A percentile compares a stretch with the other conserved stretches of the same genome.
Evolutionary conservation across 768 basidiomycete genomes (phyloP).

Genomic region (Auriscalpium vulgare): DNA sequence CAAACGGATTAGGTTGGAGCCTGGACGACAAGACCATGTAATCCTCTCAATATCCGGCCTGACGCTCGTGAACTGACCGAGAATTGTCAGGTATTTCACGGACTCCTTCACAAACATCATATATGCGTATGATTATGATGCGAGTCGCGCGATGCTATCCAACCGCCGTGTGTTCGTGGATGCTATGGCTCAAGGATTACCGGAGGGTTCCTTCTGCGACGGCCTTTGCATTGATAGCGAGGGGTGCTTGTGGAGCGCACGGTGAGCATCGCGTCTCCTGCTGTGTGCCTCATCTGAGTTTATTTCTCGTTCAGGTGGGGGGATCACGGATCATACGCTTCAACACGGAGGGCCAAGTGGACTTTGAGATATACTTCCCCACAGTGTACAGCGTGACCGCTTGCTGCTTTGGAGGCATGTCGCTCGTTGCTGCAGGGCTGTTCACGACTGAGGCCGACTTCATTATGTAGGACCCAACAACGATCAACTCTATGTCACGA

Average conservation of each 20-base stretch:
- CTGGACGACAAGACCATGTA: slow-evolving; percentile 54
- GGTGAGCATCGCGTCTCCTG: slow-evolving; percentile 23
- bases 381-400: slow-evolving; percentile 58
- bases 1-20: slow-evolving; percentile 61
- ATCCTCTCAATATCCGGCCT: background rate
- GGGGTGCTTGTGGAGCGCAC: slow-evolving; percentile 60
- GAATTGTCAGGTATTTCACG: slow-evolving; percentile 53
- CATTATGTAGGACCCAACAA: slow-evolving; percentile 41
- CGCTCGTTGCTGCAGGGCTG: background rate
- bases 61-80: background rate
- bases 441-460: background rate
- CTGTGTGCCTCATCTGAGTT: background rate
- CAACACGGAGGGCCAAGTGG: slow-evolving; percentile 42
- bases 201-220: slow-evolving; percentile 48
- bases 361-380: slow-evolving; percentile 51
- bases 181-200: slow-evolving; percentile 43
- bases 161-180: slow-evolving; percentile 54
- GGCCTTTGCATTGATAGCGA: slow-evolving; percentile 59
- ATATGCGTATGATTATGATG: slow-evolving; percentile 56
- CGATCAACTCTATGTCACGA: slow-evolving; percentile 52
- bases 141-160: slow-evolving; percentile 35
- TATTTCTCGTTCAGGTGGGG: slow-evolving; percentile 39
- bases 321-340: slow-evolving; percentile 54
- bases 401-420: slow-evolving; percentile 60
- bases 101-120: slow-evolving; percentile 61